Percentiles rank a stretch among this genome's conserved stretches.
These are phyloP conservation scores for Grosmannia clavigera DNA, from an alignment of 2,329 filamentous ascomycete species.

Conservation along the genomic window DNA sequence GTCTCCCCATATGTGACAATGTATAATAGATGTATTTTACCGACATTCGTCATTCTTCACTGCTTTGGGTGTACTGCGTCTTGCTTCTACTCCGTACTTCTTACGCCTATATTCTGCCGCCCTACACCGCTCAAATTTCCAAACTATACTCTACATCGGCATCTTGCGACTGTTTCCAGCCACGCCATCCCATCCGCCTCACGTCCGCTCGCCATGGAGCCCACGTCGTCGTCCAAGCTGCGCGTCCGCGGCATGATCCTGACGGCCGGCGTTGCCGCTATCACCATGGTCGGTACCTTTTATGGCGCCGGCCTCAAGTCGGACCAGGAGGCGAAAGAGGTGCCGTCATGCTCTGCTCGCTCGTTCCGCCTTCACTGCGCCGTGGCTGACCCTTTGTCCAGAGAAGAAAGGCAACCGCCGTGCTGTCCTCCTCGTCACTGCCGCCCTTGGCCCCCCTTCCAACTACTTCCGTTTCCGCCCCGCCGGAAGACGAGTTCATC, in stretches of 20 bases:
- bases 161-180: not conserved
- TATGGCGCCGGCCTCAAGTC: conserved; percentile 23
- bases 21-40: not conserved
- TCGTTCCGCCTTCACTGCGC: not conserved
- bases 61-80: no score
- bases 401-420: conserved; percentile 9
- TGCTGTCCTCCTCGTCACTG: not conserved
- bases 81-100: no score
- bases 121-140: conserved; percentile 8
- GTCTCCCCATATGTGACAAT: not conserved
- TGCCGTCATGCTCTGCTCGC: not conserved
- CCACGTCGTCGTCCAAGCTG: conserved; percentile 1
- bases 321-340: conserved; percentile 13
- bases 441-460: not conserved
- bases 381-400: not conserved
- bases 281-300: conserved; percentile 19
- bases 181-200: not conserved
- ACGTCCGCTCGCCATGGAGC: not conserved
- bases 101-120: conserved; percentile 7
- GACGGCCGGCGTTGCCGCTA: conserved; percentile 16
- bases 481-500: conserved; percentile 18
- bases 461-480: conserved; percentile 10
- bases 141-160: not conserved
- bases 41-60: no score
- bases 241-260: conserved; percentile 12